A percentile compares a stretch with the other conserved stretches of the same genome.
These are phyloP conservation scores for Triangularia verruculosa DNA, from an alignment of 2,329 filamentous ascomycete genomes.

Conservation along the genomic window DNA sequence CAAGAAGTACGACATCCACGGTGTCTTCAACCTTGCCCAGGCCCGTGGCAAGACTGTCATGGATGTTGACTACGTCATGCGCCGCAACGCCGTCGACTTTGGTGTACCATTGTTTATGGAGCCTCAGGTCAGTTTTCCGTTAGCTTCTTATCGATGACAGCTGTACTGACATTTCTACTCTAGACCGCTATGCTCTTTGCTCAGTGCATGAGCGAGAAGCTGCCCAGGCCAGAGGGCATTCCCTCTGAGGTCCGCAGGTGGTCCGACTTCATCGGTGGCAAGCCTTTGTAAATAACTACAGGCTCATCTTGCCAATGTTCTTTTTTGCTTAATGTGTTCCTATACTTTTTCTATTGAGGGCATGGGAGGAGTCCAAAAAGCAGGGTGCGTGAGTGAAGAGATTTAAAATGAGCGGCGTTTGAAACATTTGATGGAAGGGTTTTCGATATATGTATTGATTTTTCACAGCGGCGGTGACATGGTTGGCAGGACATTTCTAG, in stretches of 20 bases:
- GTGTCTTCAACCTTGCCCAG: slow-evolving; percentile 91
- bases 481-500: neutral
- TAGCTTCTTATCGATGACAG: neutral
- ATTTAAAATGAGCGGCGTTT: neutral
- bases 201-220: slow-evolving; percentile 94
- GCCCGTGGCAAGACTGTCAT: slow-evolving; percentile 76
- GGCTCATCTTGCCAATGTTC: neutral
- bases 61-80: slow-evolving; percentile 98
- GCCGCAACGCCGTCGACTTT: slow-evolving; percentile 96
- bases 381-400: neutral
- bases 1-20: slow-evolving; percentile 92
- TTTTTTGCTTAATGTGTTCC: neutral
- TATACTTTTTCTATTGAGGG: neutral
- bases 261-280: slow-evolving; percentile 91
- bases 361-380: neutral
- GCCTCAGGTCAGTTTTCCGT: slow-evolving; percentile 69
- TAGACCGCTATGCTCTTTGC: slow-evolving; percentile 95
- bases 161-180: slow-evolving; percentile 31
- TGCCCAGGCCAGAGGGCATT: slow-evolving; percentile 83
- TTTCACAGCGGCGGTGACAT: neutral
- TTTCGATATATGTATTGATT: neutral
- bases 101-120: slow-evolving; percentile 98
- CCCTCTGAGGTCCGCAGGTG: slow-evolving; percentile 88
- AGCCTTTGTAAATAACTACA: slow-evolving; percentile 60
- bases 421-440: neutral